phyloP scores from a whole-genome alignment of 495 filamentous ascomycete genomes.

The Ascodesmis nigricans region DNA sequence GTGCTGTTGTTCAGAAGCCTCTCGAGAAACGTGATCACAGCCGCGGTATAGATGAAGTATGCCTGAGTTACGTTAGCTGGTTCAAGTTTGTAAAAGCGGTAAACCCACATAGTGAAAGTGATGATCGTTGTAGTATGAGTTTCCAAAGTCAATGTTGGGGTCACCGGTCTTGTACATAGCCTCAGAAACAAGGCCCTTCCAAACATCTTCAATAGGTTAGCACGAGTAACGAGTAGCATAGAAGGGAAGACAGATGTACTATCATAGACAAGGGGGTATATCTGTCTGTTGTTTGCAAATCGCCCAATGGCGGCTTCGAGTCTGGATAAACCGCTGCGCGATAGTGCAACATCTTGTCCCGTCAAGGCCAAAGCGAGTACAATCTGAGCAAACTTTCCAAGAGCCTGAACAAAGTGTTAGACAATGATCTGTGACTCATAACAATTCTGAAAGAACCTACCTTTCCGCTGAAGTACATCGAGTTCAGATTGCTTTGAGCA shows the following conservation, averaged over 20 bases:
- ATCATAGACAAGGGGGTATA: conserved; percentile 55
- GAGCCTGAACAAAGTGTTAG: conserved; percentile 29
- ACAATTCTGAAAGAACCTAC: conserved; percentile 18
- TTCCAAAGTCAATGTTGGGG: conserved; percentile 24
- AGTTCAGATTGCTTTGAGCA: conserved; percentile 50
- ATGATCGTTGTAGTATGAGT: conserved; percentile 63
- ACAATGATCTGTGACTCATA: not conserved
- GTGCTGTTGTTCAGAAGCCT: conserved; percentile 21
- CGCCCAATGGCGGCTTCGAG: conserved; percentile 31
- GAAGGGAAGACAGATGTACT: conserved; percentile 6
- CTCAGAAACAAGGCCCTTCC: conserved; percentile 66
- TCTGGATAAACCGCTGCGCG: conserved; percentile 37
- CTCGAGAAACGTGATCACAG: conserved; percentile 65
- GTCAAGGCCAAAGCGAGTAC: conserved; percentile 46
- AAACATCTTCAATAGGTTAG: conserved; percentile 53
- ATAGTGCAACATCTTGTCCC: conserved; percentile 26
- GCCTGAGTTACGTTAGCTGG: conserved; percentile 24
- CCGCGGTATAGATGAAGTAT: conserved; percentile 78
- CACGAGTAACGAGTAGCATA: conserved; percentile 26
- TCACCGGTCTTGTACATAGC: conserved; percentile 52
- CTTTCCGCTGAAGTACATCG: conserved; percentile 93
- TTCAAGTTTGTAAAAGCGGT: not conserved
- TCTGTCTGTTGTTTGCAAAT: not conserved
- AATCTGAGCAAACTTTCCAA: conserved; percentile 71
- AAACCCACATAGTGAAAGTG: conserved; percentile 40